phyloP scores from a whole-genome alignment of 2,329 filamentous ascomycete species.

The Daldinia sp. region DNA sequence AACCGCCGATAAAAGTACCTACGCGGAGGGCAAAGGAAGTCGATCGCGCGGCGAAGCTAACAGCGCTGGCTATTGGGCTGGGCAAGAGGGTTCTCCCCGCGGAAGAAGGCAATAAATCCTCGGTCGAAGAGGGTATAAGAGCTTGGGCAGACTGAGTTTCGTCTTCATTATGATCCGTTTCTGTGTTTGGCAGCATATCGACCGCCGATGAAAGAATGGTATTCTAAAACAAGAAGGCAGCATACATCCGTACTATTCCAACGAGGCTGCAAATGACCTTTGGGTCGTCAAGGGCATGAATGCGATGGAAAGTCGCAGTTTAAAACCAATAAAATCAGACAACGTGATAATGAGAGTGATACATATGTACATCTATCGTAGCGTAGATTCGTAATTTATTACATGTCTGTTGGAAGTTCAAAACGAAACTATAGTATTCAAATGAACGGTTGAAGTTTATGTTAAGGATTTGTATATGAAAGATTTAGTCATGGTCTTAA shows the following conservation, averaged over 20 bases:
- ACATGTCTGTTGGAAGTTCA: background rate
- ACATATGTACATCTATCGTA: background rate
- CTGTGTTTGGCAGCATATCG: conserved; percentile 23
- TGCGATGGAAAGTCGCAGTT: background rate
- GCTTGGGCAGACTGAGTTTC: conserved; percentile 18
- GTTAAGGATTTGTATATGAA: background rate
- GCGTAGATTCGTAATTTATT: background rate
- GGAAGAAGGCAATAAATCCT: conserved; percentile 31
- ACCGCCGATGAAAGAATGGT: background rate
- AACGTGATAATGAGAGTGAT: background rate
- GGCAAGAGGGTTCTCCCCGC: conserved; percentile 67
- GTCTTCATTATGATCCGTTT: conserved; percentile 34
- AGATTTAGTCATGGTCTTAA: conserved; percentile 21
- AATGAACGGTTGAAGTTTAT: background rate
- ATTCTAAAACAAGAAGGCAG: conserved; percentile 4
- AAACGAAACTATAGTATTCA: background rate
- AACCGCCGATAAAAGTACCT: conserved; percentile 64
- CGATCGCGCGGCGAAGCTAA: conserved; percentile 71
- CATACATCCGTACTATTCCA: conserved; percentile 19
- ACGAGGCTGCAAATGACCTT: background rate
- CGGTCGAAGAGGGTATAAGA: conserved; percentile 6
- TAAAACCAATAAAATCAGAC: background rate
- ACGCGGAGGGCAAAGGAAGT: conserved; percentile 68
- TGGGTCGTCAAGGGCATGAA: background rate
- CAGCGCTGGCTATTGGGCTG: conserved; percentile 65